These are phyloP conservation scores for Cordyceps pruinosa DNA, from an alignment of 2,329 filamentous ascomycete genomes.

Conservation along the genomic window DNA sequence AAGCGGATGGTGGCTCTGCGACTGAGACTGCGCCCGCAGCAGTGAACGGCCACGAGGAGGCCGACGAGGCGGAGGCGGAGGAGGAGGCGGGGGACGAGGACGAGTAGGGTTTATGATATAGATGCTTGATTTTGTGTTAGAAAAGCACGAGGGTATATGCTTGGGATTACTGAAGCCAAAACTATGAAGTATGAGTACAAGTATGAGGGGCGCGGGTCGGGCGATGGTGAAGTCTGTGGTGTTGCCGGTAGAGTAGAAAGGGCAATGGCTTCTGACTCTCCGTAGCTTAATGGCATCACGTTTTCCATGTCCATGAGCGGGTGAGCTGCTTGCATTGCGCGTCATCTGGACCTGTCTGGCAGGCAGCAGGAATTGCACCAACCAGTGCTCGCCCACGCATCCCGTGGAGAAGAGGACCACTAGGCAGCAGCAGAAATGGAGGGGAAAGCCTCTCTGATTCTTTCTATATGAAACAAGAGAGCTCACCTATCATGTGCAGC, in stretches of 20 bases:
- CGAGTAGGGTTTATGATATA: slow-evolving; percentile 15
- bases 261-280: slow-evolving; percentile 5
- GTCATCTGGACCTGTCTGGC: background rate
- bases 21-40: background rate
- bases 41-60: slow-evolving; percentile 17
- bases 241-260: slow-evolving; percentile 6
- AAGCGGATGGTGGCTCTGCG: slow-evolving; percentile 57
- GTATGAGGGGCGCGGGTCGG: background rate
- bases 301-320: background rate
- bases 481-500: no score
- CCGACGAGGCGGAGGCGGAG: slow-evolving; percentile 17
- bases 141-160: slow-evolving; percentile 3
- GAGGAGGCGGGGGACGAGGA: slow-evolving; percentile 20
- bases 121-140: slow-evolving; percentile 1
- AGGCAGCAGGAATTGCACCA: background rate
- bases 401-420: background rate
- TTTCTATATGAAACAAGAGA: no score
- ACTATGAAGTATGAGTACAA: slow-evolving; percentile 1
- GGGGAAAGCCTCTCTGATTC: no score
- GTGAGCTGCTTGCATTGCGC: background rate
- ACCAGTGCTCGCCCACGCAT: background rate
- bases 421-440: background rate
- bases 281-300: slow-evolving; percentile 10
- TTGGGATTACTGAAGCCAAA: slow-evolving; percentile 3
- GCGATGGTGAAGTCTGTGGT: slow-evolving; percentile 3